Evolutionary conservation across 2,329 filamentous ascomycete species (phyloP), one percentile per base, ranked within the genome.

Genomic region (Cladosporium oxysporum): DNA sequence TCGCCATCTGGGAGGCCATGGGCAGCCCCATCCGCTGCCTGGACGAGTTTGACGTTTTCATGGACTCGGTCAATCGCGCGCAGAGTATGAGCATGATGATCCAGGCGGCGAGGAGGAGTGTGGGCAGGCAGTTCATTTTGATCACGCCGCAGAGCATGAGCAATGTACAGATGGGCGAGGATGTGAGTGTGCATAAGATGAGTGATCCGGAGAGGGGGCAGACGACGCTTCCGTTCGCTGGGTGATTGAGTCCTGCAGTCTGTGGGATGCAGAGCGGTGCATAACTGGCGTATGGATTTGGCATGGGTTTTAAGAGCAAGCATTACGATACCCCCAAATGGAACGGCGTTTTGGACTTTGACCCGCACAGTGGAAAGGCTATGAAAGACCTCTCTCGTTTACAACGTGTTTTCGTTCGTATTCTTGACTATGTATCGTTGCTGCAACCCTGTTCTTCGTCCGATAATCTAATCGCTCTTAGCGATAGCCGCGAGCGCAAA

Each of bases 1-100:
- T 99, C 35, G 88, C 93, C 2, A 90, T 99, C 21, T 99, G 95
- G 95, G 95, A 99, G 76, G 94, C 95, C 33, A 99, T 99, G 90
- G 94, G 95, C 12, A 96, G 93, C 21, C 94, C 93, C 0, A 90
- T 99, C 67, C 88, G 95, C 64, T 99, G 95, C 75, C 83, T 99
- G 63, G 95, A 99, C 79, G 95, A 99, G 79, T 99, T 98, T 75
- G 95, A 99, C 76, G 95, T 99, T 35, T 99, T 97, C 83, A 99
- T 99, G 95, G 95, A 99, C 79, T 92, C 90, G 71, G 92, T 98
- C 66, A 99, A 99, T 78, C 88, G 95, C 67, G 92, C 91, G 65
- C 91, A 96, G 71, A 96, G 92, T 76, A 97, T 96, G 72, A 91
- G 91, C 69, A 92, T 99, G 90, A 91, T 99, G 78, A 93, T 97